Conservation (phyloP, 2,329 filamentous ascomycete species). For the Trichoderma sp. region DNA sequence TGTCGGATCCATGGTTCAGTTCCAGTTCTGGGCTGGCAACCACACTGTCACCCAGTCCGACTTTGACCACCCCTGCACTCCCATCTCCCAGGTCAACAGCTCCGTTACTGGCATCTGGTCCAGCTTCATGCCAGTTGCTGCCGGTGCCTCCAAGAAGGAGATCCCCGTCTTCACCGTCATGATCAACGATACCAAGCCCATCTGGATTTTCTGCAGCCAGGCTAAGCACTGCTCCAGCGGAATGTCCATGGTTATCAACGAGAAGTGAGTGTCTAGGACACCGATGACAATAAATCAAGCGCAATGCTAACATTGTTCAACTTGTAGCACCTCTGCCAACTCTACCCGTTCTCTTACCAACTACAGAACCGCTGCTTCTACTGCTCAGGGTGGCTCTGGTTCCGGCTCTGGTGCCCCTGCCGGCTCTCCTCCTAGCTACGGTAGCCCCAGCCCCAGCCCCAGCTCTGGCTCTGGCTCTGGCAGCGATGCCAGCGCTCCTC, state of each 20-base stretch:
- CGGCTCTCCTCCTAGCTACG: conserved; percentile 1
- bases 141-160: conserved; percentile 46
- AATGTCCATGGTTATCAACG: conserved; percentile 76
- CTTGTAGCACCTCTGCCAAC: conserved; percentile 48
- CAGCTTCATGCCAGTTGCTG: conserved; percentile 63
- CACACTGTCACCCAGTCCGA: conserved; percentile 77
- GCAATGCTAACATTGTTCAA: not conserved
- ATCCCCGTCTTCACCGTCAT: conserved; percentile 69
- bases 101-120: conserved; percentile 62
- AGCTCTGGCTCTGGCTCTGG: not conserved
- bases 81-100: conserved; percentile 52
- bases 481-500: conserved; percentile 12
- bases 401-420: not conserved
- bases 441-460: not conserved
- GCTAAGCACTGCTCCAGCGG: conserved; percentile 70
- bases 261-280: conserved; percentile 52
- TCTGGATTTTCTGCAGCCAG: conserved; percentile 80
- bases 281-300: conserved; percentile 9
- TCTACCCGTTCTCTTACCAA: conserved; percentile 48
- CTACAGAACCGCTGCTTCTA: conserved; percentile 43
- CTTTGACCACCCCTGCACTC: conserved; percentile 68
- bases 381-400: conserved; percentile 17
- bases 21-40: conserved; percentile 66
- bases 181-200: conserved; percentile 65
- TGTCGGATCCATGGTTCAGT: conserved; percentile 63